Evolutionary conservation across 306 rosid species (phyloP).

Genomic region (Alnus rubra): DNA sequence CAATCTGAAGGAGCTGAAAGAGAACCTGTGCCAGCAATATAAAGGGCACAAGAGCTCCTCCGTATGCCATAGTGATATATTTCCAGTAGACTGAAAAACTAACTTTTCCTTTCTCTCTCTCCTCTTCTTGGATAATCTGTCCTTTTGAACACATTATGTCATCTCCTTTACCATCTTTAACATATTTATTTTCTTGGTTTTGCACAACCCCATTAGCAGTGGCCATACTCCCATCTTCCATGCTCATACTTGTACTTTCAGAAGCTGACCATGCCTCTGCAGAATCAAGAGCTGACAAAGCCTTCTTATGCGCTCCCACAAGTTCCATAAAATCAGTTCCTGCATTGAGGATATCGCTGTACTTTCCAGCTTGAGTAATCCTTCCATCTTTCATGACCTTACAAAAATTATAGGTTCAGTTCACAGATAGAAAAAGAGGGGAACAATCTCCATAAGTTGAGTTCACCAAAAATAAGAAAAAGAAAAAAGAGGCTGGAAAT

Average conservation of each 20-base stretch:
- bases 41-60: conserved; percentile 82
- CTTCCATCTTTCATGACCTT: conserved; percentile 90
- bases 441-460: neutral
- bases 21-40: conserved; percentile 65
- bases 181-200: conserved; percentile 35
- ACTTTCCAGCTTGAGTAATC: conserved; percentile 78
- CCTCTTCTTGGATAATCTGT: conserved; percentile 91
- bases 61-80: conserved; percentile 65
- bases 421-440: conserved; percentile 2
- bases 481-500: conserved; percentile 7
- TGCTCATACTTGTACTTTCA: conserved; percentile 20
- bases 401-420: neutral
- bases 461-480: neutral
- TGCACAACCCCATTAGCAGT: conserved; percentile 6
- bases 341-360: conserved; percentile 56
- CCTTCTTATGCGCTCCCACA: conserved; percentile 74
- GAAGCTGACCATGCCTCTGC: conserved; percentile 29
- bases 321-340: conserved; percentile 80
- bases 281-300: conserved; percentile 57
- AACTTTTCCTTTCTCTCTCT: conserved; percentile 85
- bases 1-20: conserved; percentile 78
- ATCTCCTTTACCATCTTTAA: conserved; percentile 40
- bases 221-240: conserved; percentile 28
- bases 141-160: conserved; percentile 43
- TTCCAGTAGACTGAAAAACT: conserved; percentile 74